Evolutionary conservation across 192 early-diverging fungal species (phyloP), one percentile per base, ranked within the genome.

Genomic region (Entomortierella parvispora): DNA sequence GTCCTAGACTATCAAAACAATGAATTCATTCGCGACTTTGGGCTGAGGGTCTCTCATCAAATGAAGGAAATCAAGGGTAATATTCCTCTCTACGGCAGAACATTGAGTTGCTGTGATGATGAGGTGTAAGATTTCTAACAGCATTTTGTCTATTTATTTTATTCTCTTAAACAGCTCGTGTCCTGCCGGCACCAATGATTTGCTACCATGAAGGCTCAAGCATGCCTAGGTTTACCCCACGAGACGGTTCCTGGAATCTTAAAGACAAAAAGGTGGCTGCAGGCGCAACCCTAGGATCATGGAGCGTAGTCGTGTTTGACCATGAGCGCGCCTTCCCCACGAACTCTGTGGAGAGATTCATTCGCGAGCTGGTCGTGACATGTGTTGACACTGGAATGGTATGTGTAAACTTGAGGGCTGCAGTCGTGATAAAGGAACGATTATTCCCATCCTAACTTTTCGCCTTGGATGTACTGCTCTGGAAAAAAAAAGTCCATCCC

Each of bases 211-310:
- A 54, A 7, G 54, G 52, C 0, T 89, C 89, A 28, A 83, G 82
- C 20, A 78, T 82, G 0, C 67, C 83, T 29, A 62, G 65, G 3
- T 70, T 91, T 53, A 62, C 79, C 40, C 91, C 92, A 14, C 75
- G 82, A 9, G 86, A 85, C 69, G 95, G 97, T 26, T 89, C 91
- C 12, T 98, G 96, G 96, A 95, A 96, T 67, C 82, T 98, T 59
- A 87, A 87, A 53, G 93, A 92, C 68, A 91, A 90, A 79, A 88
- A 88, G 62, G 91, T 98, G 7, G 82, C 86, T 12, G 82, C 89
- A 10, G 95, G 94, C 32, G 88, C 85, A 2, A 86, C 86, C 18
- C 86, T 97, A 28, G 81, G 84, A n/a, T 91, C 90, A 40, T 96
- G 94, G 94, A 83, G 83, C 22, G 93, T 97, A 3, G 85, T 97